phyloP scores from a whole-genome alignment of 2,329 filamentous ascomycete species.

The Nemania sp. region DNA sequence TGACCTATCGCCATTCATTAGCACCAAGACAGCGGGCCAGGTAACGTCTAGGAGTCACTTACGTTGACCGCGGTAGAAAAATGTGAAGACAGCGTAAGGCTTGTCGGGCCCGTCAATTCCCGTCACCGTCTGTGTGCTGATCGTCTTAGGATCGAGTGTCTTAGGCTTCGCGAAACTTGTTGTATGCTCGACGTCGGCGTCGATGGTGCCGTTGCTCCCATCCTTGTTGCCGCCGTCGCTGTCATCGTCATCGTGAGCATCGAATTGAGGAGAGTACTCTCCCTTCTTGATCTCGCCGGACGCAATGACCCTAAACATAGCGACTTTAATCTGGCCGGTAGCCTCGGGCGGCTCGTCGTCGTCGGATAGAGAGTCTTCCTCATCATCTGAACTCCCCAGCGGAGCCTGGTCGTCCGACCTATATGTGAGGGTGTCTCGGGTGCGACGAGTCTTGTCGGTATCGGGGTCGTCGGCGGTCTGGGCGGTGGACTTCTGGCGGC shows the following conservation, averaged over 20 bases:
- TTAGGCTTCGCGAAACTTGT: slow-evolving; percentile 98
- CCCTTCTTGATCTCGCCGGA: slow-evolving; percentile 98
- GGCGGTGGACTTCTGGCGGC: slow-evolving; percentile 67
- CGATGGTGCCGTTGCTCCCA: slow-evolving; percentile 70
- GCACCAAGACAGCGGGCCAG: slow-evolving; percentile 1
- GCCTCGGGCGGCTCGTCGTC: slow-evolving; percentile 93
- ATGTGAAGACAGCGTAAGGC: slow-evolving; percentile 96
- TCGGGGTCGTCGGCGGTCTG: slow-evolving; percentile 55
- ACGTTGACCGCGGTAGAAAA: slow-evolving; percentile 97
- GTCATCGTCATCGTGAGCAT: slow-evolving; percentile 92
- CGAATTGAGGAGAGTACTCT: slow-evolving; percentile 97
- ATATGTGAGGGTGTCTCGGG: slow-evolving; percentile 77
- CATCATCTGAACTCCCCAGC: slow-evolving; percentile 76
- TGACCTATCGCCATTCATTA: slow-evolving; percentile 72
- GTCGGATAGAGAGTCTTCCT: slow-evolving; percentile 75
- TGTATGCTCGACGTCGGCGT: slow-evolving; percentile 92
- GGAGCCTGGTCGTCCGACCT: slow-evolving; percentile 80
- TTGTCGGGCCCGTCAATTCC: slow-evolving; percentile 96
- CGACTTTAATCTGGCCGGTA: slow-evolving; percentile 97
- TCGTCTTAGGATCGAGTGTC: slow-evolving; percentile 93
- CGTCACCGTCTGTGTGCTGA: slow-evolving; percentile 99
- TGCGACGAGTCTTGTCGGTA: slow-evolving; percentile 58
- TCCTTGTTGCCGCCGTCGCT: slow-evolving; percentile 62
- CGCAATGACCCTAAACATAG: slow-evolving; percentile 93
- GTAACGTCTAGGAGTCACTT: no score